A percentile compares a stretch with the other conserved stretches of the same genome.
phyloP scores from a whole-genome alignment of 78 protist species.

The Dictyostelium capitatum region DNA sequence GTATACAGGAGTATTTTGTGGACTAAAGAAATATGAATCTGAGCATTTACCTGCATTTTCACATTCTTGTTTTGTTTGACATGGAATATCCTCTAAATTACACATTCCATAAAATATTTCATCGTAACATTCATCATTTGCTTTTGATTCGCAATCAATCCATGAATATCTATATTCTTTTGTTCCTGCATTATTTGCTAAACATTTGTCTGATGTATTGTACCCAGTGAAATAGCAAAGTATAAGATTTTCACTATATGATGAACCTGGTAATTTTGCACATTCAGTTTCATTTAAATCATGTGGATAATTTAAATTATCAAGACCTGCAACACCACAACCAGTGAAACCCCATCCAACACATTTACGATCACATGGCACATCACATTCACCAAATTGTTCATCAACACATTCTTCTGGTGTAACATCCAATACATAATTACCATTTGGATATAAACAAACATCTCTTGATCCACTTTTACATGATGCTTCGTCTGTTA shows the following conservation, averaged over 20 bases:
- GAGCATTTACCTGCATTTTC: conserved; percentile 41
- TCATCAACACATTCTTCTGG: background rate
- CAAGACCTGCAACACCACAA: background rate
- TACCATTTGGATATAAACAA: conserved; percentile 21
- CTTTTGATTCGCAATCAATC: background rate
- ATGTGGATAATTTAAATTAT: background rate
- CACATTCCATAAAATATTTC: background rate
- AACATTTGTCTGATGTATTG: background rate
- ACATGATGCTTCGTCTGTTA: background rate
- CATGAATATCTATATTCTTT: background rate
- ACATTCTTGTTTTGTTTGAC: conserved; percentile 29
- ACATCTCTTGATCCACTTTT: background rate
- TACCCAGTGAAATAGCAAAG: background rate
- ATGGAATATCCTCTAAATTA: background rate
- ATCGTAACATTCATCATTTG: conserved; percentile 30
- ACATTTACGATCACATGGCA: conserved; percentile 43
- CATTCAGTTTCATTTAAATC: background rate
- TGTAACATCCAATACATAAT: background rate
- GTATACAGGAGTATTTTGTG: background rate
- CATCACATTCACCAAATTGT: conserved; percentile 15
- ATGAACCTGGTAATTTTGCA: background rate
- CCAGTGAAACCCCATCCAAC: conserved; percentile 10
- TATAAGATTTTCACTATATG: background rate
- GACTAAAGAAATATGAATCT: conserved; percentile 16
- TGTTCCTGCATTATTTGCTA: background rate